Percentiles rank a stretch among this genome's conserved stretches.
Evolutionary conservation across 1,284 basidiomycete species (phyloP).

Genomic region (Austroboletus niveus): DNA sequence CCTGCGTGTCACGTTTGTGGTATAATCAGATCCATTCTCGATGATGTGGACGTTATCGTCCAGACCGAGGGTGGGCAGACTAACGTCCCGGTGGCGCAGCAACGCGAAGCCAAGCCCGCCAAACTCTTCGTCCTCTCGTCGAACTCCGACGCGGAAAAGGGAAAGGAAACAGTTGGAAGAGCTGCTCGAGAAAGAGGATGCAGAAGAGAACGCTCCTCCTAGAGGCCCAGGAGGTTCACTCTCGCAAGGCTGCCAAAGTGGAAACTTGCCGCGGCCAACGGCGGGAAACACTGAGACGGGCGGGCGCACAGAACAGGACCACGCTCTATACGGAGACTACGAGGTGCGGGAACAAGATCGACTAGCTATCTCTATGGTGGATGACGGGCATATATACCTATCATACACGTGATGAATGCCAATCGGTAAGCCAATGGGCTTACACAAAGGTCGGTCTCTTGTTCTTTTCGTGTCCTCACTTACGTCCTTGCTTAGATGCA

Average conservation of each 20-base stretch:
- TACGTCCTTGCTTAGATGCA: conserved; percentile 55
- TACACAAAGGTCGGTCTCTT: conserved; percentile 53
- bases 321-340: too few relatives aligned
- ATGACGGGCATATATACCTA: too few relatives aligned
- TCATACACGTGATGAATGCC: too few relatives aligned
- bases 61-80: conserved; percentile 70
- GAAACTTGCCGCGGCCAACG: too few relatives aligned
- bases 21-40: conserved; percentile 79
- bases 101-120: conserved; percentile 78
- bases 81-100: conserved; percentile 88
- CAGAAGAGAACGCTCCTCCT: conserved; percentile 82
- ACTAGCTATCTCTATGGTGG: too few relatives aligned
- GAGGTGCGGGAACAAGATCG: too few relatives aligned
- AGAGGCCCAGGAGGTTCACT: conserved; percentile 92
- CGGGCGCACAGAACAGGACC: too few relatives aligned
- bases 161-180: conserved; percentile 55
- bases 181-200: conserved; percentile 68
- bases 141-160: conserved; percentile 52
- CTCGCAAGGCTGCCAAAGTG: conserved; percentile 60
- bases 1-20: conserved; percentile 54
- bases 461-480: background rate
- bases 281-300: too few relatives aligned
- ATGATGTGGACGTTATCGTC: conserved; percentile 72
- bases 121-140: conserved; percentile 65
- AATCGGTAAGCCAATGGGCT: too few relatives aligned